phyloP scores from a whole-genome alignment of 1,284 basidiomycete species.

The Trichosporon faecale region DNA sequence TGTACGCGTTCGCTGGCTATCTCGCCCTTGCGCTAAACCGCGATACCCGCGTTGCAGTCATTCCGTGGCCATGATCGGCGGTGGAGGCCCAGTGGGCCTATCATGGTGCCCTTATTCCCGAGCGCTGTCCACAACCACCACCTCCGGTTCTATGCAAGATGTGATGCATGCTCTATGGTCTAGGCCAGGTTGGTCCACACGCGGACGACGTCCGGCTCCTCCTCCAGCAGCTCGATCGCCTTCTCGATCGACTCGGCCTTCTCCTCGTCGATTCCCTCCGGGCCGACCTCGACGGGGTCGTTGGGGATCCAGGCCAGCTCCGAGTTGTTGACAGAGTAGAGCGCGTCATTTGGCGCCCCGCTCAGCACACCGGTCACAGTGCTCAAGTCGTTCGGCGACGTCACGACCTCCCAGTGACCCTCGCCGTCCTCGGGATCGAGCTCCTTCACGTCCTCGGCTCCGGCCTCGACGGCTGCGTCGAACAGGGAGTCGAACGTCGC shows the following conservation, averaged over 20 bases:
- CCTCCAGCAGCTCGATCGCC: conserved; percentile 41
- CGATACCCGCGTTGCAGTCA: not conserved
- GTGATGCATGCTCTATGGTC: not conserved
- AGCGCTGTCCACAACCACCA: not conserved
- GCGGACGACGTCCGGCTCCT: conserved; percentile 45
- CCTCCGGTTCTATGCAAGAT: not conserved
- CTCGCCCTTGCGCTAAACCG: not conserved
- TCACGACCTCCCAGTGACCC: conserved; percentile 37
- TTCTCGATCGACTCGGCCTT: conserved; percentile 33
- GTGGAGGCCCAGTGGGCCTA: not conserved
- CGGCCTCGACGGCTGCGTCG: conserved; percentile 48
- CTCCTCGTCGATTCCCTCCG: conserved; percentile 34
- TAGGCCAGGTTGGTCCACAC: conserved; percentile 49
- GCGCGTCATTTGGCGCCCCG: conserved; percentile 22
- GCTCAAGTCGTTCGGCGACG: conserved; percentile 35
- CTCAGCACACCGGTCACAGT: conserved; percentile 28
- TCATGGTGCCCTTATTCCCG: not conserved
- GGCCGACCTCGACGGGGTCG: conserved; percentile 32
- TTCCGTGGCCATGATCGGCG: not conserved
- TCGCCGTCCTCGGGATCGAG: conserved; percentile 32
- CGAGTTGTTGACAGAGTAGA: conserved; percentile 32
- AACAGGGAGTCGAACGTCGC: conserved; percentile 47
- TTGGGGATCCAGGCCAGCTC: conserved; percentile 43
- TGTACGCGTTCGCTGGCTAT: not conserved
- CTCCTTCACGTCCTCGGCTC: conserved; percentile 56